Percentiles rank a stretch among this genome's conserved stretches.
These are phyloP conservation scores for Aspergillus hancockii DNA, from an alignment of 495 filamentous ascomycete genomes.

Conservation along the genomic window DNA sequence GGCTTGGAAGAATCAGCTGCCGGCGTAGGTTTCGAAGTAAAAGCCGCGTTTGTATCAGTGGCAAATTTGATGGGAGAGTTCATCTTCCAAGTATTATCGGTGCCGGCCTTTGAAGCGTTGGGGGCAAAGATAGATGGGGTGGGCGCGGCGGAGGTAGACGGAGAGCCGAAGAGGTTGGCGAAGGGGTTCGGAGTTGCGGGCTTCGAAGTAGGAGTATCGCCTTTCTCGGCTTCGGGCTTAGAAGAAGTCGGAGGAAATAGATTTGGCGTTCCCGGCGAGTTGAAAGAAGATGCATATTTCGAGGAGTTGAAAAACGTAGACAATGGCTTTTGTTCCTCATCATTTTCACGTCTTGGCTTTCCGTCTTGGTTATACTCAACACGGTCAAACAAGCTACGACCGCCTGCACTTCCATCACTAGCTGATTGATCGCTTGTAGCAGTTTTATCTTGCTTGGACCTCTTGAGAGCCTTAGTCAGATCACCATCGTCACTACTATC, in stretches of 20 bases:
- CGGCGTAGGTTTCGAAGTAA: constrained; percentile 26
- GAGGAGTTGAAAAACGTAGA: constrained; percentile 25
- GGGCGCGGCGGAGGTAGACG: constrained; percentile 19
- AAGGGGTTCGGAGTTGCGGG: constrained; percentile 27
- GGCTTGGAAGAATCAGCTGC: constrained; percentile 36
- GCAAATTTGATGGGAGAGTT: constrained; percentile 53
- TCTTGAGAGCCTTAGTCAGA: constrained; percentile 21
- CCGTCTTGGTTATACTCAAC: constrained; percentile 50
- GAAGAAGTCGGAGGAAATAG: constrained; percentile 20
- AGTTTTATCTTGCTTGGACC: constrained; percentile 26
- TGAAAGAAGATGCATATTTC: constrained; percentile 28
- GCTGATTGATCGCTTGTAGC: constrained; percentile 31
- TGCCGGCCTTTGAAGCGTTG: constrained; percentile 20
- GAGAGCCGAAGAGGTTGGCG: constrained; percentile 24
- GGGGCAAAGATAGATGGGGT: constrained; percentile 26
- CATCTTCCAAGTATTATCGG: constrained; percentile 56
- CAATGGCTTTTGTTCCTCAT: constrained; percentile 27
- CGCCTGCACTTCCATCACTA: constrained; percentile 29
- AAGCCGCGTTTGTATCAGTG: constrained; percentile 13
- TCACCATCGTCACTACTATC: constrained; percentile 31
- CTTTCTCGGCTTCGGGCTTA: constrained; percentile 20
- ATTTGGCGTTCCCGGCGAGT: constrained; percentile 27
- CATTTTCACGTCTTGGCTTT: constrained; percentile 45
- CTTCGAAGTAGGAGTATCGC: constrained; percentile 16
- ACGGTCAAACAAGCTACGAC: constrained; percentile 61